Evolutionary conservation across 116 monocot genomes (phyloP), one percentile per base, ranked within the genome.

Genomic region (Papilionanthe hybrid): DNA sequence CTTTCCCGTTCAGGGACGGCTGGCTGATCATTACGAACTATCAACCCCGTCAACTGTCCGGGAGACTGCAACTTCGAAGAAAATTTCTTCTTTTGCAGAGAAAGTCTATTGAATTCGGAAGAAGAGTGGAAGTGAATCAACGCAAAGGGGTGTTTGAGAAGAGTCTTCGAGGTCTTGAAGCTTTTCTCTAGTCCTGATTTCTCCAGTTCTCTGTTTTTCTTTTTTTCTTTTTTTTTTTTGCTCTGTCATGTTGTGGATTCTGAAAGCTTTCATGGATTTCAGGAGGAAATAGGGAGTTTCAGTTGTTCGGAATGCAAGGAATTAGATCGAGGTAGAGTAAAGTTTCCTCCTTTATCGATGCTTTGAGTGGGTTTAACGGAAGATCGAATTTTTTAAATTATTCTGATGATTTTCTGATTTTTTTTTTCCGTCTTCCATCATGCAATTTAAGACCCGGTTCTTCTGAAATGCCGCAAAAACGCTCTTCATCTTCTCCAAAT

Each of bases 391-490:
- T 30, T 29, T 22, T 58, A 6, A 9, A 5, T 37, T 69, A n/a
- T 44, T 45, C 20, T 73, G 43, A 43, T n/a, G 6, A 29, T 44
- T 73, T 73, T 19, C 8, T n/a, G n/a, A 37, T 37, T 37, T 37
- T 37, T 32, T 69, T 22, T 44, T n/a, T n/a, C 17, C 73, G 5
- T 73, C 32, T 37, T 25, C 15, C 27, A 17, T 25, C 1, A 22
- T 5, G 42, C 73, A 73, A 73, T 50, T 75, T 11, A 72, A 80
- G 80, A 72, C 27, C 80, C 29, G 80, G 32, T 41, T 56, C 80
- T 42, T 73, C 80, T 42, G 80, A 80, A 19, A 41, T 41, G n/a
- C 55, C 29, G 4, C 72, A 55, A 27, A 80, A 56, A 53, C 42
- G 50, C 55, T 55, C 55, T 19, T 28, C 75, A 19, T 27, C 49